Base-by-base conservation (phyloP, 1,139 yeast genomes). In the Magnusiomyces paraingens region DNA sequence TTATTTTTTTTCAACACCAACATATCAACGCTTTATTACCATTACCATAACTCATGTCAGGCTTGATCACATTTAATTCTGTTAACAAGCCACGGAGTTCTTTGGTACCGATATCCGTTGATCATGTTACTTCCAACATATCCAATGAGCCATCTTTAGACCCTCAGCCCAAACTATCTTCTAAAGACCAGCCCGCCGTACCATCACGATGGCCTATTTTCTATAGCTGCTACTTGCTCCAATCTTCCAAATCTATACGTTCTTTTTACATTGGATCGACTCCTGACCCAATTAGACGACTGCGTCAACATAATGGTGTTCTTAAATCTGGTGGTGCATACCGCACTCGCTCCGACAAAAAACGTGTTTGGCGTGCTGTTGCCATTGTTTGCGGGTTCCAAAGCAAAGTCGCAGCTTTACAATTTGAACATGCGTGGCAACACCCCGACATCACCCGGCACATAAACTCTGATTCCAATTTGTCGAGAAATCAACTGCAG, bases 231-330 rank as follows among this genome's bases (percentile, higher is more conserved):
- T 86, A 86, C 63, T 68, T 86, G 5, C 70, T 86, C 15, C 81
- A 81, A 59, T 84, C 90, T 0, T 63, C 74, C 4, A 75, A 79
- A 1, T 79, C 78, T 60, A 79, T 80, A 12, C 71, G 73, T 45
- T 77, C 84, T 5, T 81, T 81, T 61, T 86, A 86, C 62, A 77
- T 86, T 3, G 95, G 95, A 1, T 85, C 93, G 0, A 84, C 93
- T 0, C 91, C 93, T 0, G 78, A 84, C 62, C 93, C 94, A 0
- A 64, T 71, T 0, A 68, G 91, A 55, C 58, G 95, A 49, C 70
- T 87, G 4, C 68, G 88, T 42, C 95, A 87, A 61, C 95, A 87
- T 64, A 87, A 87, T 70, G 95, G 95, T 1, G 80, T 76, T 3
- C 64, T 84, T 18, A 71, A 70, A 21, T 61, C 62, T 8, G 87